Conservation (phyloP, 1,284 basidiomycete genomes). For the Coniophora puteana region DNA sequence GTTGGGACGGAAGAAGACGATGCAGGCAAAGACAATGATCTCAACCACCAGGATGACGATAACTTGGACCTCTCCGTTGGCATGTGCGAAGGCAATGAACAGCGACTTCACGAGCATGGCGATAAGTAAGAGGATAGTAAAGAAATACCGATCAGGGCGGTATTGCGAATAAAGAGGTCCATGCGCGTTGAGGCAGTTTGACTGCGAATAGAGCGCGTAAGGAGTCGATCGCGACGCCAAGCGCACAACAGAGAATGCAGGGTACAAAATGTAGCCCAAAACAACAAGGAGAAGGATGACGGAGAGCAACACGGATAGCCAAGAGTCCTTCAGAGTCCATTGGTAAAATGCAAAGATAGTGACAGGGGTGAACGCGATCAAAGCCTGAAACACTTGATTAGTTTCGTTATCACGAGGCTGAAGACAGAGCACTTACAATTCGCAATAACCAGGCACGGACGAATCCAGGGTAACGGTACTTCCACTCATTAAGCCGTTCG, state of each 20-base stretch:
- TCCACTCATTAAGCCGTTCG: constrained; percentile 29
- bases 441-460: constrained; percentile 58
- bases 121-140: constrained; percentile 52
- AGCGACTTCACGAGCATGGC: constrained; percentile 62
- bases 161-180: constrained; percentile 56
- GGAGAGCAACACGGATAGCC: constrained; percentile 69
- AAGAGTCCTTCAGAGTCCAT: constrained; percentile 85
- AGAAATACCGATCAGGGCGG: constrained; percentile 51
- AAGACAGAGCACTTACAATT: constrained; percentile 37
- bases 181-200: constrained; percentile 32
- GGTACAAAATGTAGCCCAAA: constrained; percentile 40
- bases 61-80: constrained; percentile 68
- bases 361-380: constrained; percentile 67
- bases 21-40: constrained; percentile 48
- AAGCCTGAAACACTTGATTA: constrained; percentile 37
- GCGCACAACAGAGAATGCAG: constrained; percentile 42
- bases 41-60: constrained; percentile 71
- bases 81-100: constrained; percentile 70
- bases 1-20: constrained; percentile 55
- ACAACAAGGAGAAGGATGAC: constrained; percentile 63
- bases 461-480: constrained; percentile 42
- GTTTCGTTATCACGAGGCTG: constrained; percentile 5
- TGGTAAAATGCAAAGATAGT: constrained; percentile 81
- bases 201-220: constrained; percentile 33
- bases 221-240: constrained; percentile 35